Evolutionary conservation across 306 rosid genomes (phyloP).

Genomic region (Urtica urens): DNA sequence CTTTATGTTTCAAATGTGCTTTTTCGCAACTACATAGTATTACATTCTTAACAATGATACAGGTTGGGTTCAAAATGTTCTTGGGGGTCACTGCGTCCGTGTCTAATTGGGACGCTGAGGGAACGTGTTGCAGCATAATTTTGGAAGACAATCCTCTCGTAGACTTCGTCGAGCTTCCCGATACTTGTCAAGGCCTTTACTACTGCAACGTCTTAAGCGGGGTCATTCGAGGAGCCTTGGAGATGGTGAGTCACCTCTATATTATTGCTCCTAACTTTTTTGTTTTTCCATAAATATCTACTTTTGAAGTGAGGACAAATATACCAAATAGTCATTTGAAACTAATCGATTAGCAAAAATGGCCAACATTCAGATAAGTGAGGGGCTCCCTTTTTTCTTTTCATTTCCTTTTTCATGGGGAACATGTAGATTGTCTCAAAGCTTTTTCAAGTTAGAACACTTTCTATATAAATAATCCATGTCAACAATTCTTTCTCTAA

Average conservation of each 20-base stretch:
- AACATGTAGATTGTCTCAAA: background rate
- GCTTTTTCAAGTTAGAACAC: no score
- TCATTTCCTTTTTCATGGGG: background rate
- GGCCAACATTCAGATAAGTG: no score
- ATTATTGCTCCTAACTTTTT: no score
- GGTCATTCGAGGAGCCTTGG: slow-evolving; percentile 91
- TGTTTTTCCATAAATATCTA: no score
- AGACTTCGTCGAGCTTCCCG: slow-evolving; percentile 98
- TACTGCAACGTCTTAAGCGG: slow-evolving; percentile 93
- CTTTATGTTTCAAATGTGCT: no score
- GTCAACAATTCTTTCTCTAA: no score
- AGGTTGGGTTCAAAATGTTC: slow-evolving; percentile 95
- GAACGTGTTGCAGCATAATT: slow-evolving; percentile 80
- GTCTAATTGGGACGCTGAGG: slow-evolving; percentile 89
- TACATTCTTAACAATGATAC: no score
- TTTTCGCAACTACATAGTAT: no score
- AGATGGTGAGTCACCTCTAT: slow-evolving; percentile 71
- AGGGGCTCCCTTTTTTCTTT: background rate
- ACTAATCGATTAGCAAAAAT: no score
- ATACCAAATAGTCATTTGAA: no score
- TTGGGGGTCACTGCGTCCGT: slow-evolving; percentile 92
- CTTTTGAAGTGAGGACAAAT: no score
- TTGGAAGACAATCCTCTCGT: slow-evolving; percentile 97
- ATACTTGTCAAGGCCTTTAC: slow-evolving; percentile 83
- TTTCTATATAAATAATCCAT: no score